Evolutionary conservation across 495 filamentous ascomycete genomes (phyloP).

Genomic region (Bacidia rubella): DNA sequence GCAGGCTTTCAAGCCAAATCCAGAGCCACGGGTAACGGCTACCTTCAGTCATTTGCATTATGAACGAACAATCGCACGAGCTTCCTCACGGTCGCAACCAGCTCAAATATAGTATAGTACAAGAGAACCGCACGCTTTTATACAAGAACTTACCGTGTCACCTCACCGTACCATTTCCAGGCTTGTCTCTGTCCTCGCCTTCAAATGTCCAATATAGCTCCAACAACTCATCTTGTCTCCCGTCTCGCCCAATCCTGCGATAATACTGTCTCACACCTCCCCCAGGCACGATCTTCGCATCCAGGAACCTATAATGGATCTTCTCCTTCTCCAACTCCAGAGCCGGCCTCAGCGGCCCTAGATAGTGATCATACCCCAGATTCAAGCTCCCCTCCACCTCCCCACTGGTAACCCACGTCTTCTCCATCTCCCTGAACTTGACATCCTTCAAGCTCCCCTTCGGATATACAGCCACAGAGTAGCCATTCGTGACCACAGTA

Average conservation of each 20-base stretch:
- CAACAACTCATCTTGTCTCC: slow-evolving; percentile 2
- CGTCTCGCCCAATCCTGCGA: slow-evolving; percentile 2
- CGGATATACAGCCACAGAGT: slow-evolving; percentile 39
- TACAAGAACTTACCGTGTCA: neutral
- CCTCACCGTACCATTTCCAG: neutral
- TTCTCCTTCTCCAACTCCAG: slow-evolving; percentile 10
- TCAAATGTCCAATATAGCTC: slow-evolving; percentile 6
- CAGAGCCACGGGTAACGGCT: too few species aligned
- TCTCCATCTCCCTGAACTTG: slow-evolving; percentile 28
- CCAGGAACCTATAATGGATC: slow-evolving; percentile 7
- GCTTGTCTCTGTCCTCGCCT: too few species aligned
- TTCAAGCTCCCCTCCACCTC: slow-evolving; percentile 5
- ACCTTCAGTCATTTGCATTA: too few species aligned
- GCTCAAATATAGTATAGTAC: neutral
- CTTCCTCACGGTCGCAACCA: too few species aligned
- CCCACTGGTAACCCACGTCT: slow-evolving; percentile 30
- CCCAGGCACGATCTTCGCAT: slow-evolving; percentile 2
- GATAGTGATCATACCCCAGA: slow-evolving; percentile 6
- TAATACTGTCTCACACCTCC: slow-evolving; percentile 13
- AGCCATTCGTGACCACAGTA: slow-evolving; percentile 44
- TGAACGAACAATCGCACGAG: too few species aligned
- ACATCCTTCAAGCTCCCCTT: slow-evolving; percentile 13
- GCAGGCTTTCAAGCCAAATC: too few species aligned
- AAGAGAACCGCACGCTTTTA: neutral
- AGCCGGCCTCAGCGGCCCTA: slow-evolving; percentile 3